Conservation (phyloP, 305 asterid species). For the Euphrasia arctica region DNA sequence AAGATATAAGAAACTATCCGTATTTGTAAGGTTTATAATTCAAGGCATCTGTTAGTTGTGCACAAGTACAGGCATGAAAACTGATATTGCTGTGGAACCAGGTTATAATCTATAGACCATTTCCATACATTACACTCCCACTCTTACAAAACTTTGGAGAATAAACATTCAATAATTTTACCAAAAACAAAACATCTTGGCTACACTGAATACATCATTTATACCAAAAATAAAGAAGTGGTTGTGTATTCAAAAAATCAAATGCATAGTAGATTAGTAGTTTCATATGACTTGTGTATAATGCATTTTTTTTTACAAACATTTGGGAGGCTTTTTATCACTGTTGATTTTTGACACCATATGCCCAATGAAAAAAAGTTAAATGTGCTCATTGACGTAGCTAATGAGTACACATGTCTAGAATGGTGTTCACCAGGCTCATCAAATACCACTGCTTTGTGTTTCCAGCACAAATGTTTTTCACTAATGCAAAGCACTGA, state of each 20-base stretch:
- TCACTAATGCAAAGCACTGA: neutral
- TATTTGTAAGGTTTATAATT: neutral
- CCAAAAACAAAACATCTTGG: constrained; percentile 3
- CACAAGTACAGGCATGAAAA: neutral
- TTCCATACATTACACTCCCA: neutral
- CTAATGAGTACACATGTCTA: neutral
- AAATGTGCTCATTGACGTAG: neutral
- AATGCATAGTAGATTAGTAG: neutral
- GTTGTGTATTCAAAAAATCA: neutral
- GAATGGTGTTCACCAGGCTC: neutral
- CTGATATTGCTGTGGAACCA: neutral
- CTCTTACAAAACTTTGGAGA: neutral
- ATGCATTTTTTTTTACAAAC: neutral
- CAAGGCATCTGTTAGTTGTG: neutral
- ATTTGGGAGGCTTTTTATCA: neutral
- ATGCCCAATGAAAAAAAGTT: neutral
- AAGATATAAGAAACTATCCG: neutral
- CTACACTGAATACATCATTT: neutral
- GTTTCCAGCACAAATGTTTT: neutral
- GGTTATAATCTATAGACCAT: neutral
- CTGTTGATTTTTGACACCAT: neutral
- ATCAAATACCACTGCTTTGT: neutral
- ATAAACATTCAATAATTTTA: neutral
- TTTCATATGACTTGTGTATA: neutral
- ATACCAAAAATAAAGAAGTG: neutral